Base-by-base conservation (phyloP, 1,284 basidiomycete species). In the Heterobasidion occidentale region DNA sequence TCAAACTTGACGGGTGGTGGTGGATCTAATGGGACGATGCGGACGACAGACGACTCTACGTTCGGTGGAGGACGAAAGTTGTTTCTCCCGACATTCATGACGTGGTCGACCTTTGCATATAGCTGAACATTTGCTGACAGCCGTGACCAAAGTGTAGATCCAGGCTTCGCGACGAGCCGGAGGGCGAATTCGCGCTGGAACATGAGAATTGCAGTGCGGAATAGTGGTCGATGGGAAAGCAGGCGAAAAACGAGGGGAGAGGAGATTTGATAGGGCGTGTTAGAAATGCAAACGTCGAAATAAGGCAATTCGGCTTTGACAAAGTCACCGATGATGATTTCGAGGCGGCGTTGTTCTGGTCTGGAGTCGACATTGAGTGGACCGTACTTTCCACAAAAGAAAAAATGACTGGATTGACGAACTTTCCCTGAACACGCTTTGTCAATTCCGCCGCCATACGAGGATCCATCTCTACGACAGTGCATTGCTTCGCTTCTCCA, bases 191-290 rank as follows among this genome's bases (percentile, higher is more conserved):
- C 96, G 56, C 94, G 89, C 74, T 99, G 96, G 76, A 99, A 99
- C 96, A 99, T 99, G 75, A 99, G 90, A 61, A 99, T 94, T 34
- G 94, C 93, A 60, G 90, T 86, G 36, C 96, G 91, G 70, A 92
- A 94, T 52, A 98, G 79, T 0, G 96, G 96, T 8, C 96, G 90
- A 67, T 98, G 94, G 2, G 96, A 98, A 55, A 99, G 87, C 38
- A 99, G 83, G 63, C 94, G 93, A 80, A 99, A 99, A 53, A 98
- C 90, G 55, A 99, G 86, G 1, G 95, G 94, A 1, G 97, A 99
- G 1, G 97, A 99, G 62, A 99, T 99, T 72, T 98, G 96, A 74
- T 99, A 99, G 0, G 96, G 96, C 1, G 96, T 99, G 70, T 99
- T 99, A 65, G 91, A 94, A 69, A 99, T 99, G 78, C 95, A 98